Percentiles rank a stretch among this genome's conserved stretches.
These are phyloP conservation scores for Claviceps quebecensis DNA, from an alignment of 2,329 filamentous ascomycete species.

Conservation along the genomic window DNA sequence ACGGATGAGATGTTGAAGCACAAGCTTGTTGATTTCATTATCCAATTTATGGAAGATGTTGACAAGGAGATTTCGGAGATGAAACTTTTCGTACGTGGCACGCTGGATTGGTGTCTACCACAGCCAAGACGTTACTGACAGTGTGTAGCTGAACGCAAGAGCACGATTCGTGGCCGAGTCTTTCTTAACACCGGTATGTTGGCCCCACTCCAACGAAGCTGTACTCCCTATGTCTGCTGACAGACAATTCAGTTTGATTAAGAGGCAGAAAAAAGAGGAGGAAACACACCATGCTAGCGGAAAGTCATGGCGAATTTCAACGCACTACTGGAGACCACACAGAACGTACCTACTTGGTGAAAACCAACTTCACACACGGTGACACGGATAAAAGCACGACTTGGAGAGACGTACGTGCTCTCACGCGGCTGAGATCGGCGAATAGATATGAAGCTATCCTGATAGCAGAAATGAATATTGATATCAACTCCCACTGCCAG, in stretches of 20 bases:
- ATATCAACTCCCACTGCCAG: not conserved
- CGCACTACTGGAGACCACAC: not conserved
- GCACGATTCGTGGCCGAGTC: constrained; percentile 97
- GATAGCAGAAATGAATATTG: constrained; percentile 2
- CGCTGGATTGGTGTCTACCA: not conserved
- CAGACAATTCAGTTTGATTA: constrained; percentile 19
- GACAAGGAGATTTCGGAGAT: constrained; percentile 99
- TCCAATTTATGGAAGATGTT: constrained; percentile 99
- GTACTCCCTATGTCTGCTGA: constrained; percentile 3
- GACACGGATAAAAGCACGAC: not conserved
- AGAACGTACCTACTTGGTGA: not conserved
- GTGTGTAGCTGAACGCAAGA: constrained; percentile 70
- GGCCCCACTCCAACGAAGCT: not conserved
- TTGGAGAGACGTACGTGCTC: not conserved
- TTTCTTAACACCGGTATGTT: constrained; percentile 75
- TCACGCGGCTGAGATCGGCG: not conserved
- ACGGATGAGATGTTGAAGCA: constrained; percentile 98
- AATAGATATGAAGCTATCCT: constrained; percentile 2
- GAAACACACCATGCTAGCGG: not conserved
- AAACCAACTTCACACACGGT: not conserved
- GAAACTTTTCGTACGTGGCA: constrained; percentile 87
- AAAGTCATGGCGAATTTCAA: not conserved
- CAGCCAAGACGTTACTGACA: constrained; percentile 7
- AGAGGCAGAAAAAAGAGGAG: not conserved
- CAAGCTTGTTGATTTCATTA: constrained; percentile 97